Base-by-base conservation (phyloP, 1,139 yeast genomes). In the Debaryomycetaceae sp. region DNA sequence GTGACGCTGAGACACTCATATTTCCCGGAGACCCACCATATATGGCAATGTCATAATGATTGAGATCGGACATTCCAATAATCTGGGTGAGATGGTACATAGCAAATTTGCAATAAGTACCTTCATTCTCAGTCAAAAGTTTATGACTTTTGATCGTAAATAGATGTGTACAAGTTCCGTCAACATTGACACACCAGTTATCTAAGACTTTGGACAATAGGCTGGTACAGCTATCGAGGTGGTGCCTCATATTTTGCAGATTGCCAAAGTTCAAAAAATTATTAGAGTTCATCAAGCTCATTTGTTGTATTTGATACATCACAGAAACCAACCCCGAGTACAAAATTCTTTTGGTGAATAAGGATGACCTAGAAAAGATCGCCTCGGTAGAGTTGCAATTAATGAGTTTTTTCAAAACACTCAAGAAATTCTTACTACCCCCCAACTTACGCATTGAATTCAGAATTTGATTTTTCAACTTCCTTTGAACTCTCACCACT, bases 11-110 rank as follows among this genome's bases (percentile, higher is more conserved):
- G 27, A 87, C 95, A 59, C 87, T 87, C 82, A 87, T 84, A 53
- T 89, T 77, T 57, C 86, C 81, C 0, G 95, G 93, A 1, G 90
- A 86, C 1, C 97, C 97, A 6, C 91, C 85, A 59, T 73, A 84
- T 6, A 86, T 83, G 44, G 86, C 87, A 45, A 86, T 78, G 60
- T 88, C 96, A 60, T 85, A 83, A 50, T 87, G 89, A 46, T 86
- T 81, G 33, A 86, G 75, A 41, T 87, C 78, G 1, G 74, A 56
- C 54, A 72, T 72, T 56, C 88, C 80, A 33, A 83, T 78, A 20
- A 88, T 80, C 58, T 86, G 93, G 0, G 90, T 83, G 62, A 87
- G 69, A 55, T 86, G 91, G 60, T 82, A 84, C 44, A 81, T 75
- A 0, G 83, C 76, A 46, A 78, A 73, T 51, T 76, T 59, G 36